A percentile compares a stretch with the other conserved stretches of the same genome.
phyloP scores from a whole-genome alignment of 768 basidiomycete species.

The Tricholoma sp. region DNA sequence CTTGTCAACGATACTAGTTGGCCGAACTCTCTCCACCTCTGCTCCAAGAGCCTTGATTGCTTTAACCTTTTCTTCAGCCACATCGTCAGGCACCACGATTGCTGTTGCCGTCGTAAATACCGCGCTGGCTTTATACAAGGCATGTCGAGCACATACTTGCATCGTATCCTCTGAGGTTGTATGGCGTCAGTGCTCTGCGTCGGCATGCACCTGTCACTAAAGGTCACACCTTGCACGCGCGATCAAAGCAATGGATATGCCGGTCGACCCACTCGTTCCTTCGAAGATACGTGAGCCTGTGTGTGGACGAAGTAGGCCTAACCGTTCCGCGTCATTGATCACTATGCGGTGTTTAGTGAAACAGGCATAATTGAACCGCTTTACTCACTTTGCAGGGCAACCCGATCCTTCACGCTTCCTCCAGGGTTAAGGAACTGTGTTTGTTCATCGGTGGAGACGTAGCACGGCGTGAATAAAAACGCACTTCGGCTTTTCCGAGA shows the following conservation, averaged over 20 bases:
- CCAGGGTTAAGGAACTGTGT: constrained; percentile 90
- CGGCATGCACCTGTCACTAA: not conserved
- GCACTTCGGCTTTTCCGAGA: constrained; percentile 90
- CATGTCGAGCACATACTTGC: constrained; percentile 48
- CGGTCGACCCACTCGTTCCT: constrained; percentile 94
- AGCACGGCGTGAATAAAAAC: constrained; percentile 7
- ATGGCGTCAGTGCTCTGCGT: not conserved
- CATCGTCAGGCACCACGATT: constrained; percentile 87
- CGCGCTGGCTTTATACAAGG: not conserved
- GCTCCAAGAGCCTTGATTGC: constrained; percentile 82
- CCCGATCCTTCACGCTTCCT: constrained; percentile 96
- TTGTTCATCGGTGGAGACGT: not conserved
- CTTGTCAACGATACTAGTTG: constrained; percentile 94
- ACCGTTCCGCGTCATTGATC: constrained; percentile 87
- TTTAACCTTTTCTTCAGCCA: constrained; percentile 87
- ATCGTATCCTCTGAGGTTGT: constrained; percentile 69
- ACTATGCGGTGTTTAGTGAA: constrained; percentile 42
- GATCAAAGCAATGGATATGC: constrained; percentile 94
- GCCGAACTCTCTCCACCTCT: constrained; percentile 83
- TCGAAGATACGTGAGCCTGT: constrained; percentile 94
- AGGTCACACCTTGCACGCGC: constrained; percentile 69
- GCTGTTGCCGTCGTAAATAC: constrained; percentile 35
- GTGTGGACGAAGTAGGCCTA: constrained; percentile 76
- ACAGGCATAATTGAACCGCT: not conserved
- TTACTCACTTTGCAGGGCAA: constrained; percentile 79